Evolutionary conservation across 208 protist genomes (phyloP).

Genomic region (Leishmania lainsoni): DNA sequence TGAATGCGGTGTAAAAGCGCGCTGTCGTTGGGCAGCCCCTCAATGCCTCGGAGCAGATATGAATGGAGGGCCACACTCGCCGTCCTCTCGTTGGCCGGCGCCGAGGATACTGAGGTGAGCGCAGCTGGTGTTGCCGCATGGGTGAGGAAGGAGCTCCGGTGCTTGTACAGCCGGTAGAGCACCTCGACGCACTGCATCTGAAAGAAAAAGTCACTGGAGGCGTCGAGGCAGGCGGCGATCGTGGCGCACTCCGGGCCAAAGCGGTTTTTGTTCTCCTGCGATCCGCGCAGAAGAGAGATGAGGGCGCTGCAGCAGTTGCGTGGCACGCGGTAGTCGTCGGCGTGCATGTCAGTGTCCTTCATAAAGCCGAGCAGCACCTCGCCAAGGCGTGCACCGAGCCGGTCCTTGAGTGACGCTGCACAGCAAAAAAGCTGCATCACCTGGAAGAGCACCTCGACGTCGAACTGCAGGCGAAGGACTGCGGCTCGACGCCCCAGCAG

Average conservation of each 20-base stretch:
- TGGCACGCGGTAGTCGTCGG: conserved; percentile 73
- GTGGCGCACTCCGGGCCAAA: conserved; percentile 51
- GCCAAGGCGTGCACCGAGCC: conserved; percentile 42
- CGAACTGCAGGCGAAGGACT: conserved; percentile 46
- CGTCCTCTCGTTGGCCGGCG: background rate
- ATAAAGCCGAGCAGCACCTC: conserved; percentile 62
- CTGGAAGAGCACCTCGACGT: conserved; percentile 70
- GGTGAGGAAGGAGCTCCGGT: conserved; percentile 53
- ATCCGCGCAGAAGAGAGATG: conserved; percentile 80
- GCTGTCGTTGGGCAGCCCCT: conserved; percentile 73
- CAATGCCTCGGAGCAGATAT: conserved; percentile 58
- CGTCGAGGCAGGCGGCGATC: conserved; percentile 52
- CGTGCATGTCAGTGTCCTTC: conserved; percentile 39
- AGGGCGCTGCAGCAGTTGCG: conserved; percentile 75
- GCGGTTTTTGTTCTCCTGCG: conserved; percentile 75
- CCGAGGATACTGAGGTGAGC: background rate
- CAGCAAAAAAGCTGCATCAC: conserved; percentile 63
- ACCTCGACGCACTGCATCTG: conserved; percentile 91
- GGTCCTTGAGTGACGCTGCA: conserved; percentile 53
- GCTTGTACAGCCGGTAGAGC: conserved; percentile 76
- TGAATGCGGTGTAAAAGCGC: conserved; percentile 72
- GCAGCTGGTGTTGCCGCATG: conserved; percentile 5
- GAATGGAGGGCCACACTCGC: conserved; percentile 35
- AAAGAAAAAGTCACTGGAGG: conserved; percentile 81
- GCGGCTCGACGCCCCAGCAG: conserved; percentile 44